Percentiles rank a stretch among this genome's conserved stretches.
Evolutionary conservation across 352 stramenopile genomes (phyloP).

Genomic region (Phytophthora sansomeana): DNA sequence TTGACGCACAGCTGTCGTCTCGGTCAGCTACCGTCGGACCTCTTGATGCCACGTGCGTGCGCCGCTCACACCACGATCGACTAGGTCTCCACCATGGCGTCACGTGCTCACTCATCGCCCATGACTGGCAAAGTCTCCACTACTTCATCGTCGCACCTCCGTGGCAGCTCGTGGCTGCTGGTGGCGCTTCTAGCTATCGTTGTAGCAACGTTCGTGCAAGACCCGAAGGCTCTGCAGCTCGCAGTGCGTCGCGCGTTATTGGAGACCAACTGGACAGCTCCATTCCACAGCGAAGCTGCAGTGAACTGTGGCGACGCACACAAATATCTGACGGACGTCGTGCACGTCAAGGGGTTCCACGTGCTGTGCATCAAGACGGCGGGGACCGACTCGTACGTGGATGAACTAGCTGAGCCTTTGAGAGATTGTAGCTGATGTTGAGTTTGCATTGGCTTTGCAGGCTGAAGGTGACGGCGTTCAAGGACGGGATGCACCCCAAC

Average conservation of each 20-base stretch:
- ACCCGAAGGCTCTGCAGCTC: constrained; percentile 24
- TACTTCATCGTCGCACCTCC: constrained; percentile 3
- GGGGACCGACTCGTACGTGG: constrained; percentile 51
- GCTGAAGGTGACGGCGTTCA: constrained; percentile 59
- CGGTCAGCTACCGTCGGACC: constrained; percentile 12
- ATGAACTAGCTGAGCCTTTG: not conserved
- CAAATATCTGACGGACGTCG: constrained; percentile 62
- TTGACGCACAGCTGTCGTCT: constrained; percentile 13
- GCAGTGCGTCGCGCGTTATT: constrained; percentile 14
- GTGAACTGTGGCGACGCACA: constrained; percentile 50
- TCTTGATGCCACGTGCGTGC: not conserved
- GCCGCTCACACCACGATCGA: no score
- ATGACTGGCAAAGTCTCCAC: not conserved
- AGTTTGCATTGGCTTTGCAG: constrained; percentile 29
- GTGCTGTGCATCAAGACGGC: constrained; percentile 68
- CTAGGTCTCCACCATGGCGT: not conserved
- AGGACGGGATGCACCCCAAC: constrained; percentile 56
- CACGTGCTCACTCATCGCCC: not conserved
- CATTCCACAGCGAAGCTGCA: not conserved
- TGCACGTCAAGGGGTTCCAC: constrained; percentile 75
- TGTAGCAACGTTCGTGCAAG: constrained; percentile 20
- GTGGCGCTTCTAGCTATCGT: constrained; percentile 33
- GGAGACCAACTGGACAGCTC: constrained; percentile 5
- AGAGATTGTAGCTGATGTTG: not conserved
- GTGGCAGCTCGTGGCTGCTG: constrained; percentile 19